These are phyloP conservation scores for Solanum pimpinellifolium DNA, from an alignment of 257 asterid species.

Conservation along the genomic window DNA sequence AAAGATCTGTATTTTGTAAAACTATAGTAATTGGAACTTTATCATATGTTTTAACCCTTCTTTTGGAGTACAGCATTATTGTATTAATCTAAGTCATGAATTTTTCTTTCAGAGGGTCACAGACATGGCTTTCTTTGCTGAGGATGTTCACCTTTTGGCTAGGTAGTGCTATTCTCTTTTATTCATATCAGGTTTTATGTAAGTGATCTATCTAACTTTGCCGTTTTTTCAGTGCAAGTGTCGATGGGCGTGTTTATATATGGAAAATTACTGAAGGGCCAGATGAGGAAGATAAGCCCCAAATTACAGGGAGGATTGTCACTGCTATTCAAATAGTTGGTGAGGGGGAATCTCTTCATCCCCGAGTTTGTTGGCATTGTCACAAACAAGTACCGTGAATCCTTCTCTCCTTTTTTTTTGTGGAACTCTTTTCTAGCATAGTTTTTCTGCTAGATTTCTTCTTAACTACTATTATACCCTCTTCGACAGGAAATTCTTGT, in stretches of 20 bases:
- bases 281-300: conserved; percentile 91
- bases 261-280: conserved; percentile 96
- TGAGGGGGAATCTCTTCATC: conserved; percentile 78
- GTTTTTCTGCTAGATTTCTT: not conserved
- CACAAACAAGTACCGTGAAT: conserved; percentile 66
- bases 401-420: not conserved
- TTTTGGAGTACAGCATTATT: not conserved
- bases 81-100: not conserved
- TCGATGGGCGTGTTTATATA: conserved; percentile 86
- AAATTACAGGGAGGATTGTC: conserved; percentile 65
- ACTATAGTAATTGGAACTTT: not conserved
- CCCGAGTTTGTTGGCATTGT: conserved; percentile 98
- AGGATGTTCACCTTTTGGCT: conserved; percentile 95
- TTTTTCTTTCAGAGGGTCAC: conserved; percentile 85
- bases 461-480: conserved; percentile 1
- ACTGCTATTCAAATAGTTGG: conserved; percentile 76
- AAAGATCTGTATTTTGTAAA: not conserved
- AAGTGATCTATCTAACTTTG: conserved; percentile 8
- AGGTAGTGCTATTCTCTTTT: conserved; percentile 37
- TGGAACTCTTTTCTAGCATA: not conserved
- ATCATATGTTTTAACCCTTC: not conserved
- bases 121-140: conserved; percentile 99
- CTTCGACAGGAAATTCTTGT: conserved; percentile 78
- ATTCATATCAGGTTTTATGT: not conserved
- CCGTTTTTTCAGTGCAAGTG: conserved; percentile 61